A percentile compares a stretch with the other conserved stretches of the same genome.
Evolutionary conservation across 73 alveolate species (phyloP).

Genomic region (Tetrahymena thermophila): DNA sequence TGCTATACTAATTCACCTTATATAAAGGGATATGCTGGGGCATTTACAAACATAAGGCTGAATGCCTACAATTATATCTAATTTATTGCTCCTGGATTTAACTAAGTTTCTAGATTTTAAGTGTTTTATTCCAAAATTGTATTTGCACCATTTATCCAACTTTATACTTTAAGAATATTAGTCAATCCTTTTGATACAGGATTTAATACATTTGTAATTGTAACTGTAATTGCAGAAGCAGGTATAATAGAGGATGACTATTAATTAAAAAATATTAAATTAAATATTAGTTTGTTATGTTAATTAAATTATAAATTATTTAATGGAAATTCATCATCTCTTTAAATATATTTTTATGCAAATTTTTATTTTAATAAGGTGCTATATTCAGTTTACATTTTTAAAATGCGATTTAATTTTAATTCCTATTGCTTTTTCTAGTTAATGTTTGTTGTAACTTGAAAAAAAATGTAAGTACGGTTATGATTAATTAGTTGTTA

Average conservation of each 20-base stretch:
- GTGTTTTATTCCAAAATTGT: not conserved
- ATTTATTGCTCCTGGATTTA: not conserved
- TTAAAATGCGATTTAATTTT: no score
- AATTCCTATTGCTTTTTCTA: no score
- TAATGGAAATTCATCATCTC: no score
- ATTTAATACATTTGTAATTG: not conserved
- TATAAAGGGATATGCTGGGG: not conserved
- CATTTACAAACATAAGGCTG: not conserved
- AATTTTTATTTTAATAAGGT: no score
- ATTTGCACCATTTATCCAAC: not conserved
- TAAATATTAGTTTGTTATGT: no score
- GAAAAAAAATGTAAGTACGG: not conserved
- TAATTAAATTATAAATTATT: no score
- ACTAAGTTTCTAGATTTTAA: not conserved
- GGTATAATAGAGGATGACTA: not conserved
- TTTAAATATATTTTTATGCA: no score
- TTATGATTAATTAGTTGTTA: not conserved
- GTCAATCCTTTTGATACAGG: not conserved
- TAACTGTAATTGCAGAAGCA: not conserved
- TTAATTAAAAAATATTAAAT: not conserved
- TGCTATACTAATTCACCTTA: not conserved
- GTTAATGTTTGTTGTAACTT: not conserved
- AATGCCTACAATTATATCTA: not conserved
- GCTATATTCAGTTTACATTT: no score
- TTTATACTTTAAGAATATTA: not conserved